These are phyloP conservation scores for Colletotrichum gigasporum DNA, from an alignment of 2,329 filamentous ascomycete genomes.

Conservation along the genomic window DNA sequence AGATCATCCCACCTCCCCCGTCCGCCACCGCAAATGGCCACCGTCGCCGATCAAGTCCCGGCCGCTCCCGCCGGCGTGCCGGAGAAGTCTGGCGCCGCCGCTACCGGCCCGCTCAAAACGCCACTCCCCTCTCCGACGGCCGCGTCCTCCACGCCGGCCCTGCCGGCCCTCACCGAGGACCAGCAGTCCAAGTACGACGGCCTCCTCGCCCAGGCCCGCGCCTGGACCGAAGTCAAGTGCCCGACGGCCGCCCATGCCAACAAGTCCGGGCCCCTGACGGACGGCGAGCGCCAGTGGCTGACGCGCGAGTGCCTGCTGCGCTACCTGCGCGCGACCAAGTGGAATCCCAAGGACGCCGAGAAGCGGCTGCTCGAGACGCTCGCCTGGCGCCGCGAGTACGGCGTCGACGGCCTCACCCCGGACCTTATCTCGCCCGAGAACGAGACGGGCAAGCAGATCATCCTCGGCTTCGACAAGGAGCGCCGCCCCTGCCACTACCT, in stretches of 20 bases:
- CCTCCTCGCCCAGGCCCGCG: conserved; percentile 75
- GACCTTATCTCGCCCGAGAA: conserved; percentile 95
- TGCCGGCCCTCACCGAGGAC: conserved; percentile 73
- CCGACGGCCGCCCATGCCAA: conserved; percentile 62
- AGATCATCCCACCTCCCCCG: not conserved
- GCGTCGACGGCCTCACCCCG: conserved; percentile 78
- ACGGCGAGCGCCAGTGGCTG: conserved; percentile 87
- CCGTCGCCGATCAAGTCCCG: conserved; percentile 25
- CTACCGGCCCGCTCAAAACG: conserved; percentile 49
- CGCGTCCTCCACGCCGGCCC: conserved; percentile 64
- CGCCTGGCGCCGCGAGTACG: conserved; percentile 91
- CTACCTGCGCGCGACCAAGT: conserved; percentile 94
- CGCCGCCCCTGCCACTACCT: conserved; percentile 92
- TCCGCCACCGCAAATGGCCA: conserved; percentile 12
- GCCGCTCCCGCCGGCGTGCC: conserved; percentile 4
- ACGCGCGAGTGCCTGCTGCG: conserved; percentile 91
- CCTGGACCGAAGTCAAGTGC: conserved; percentile 74
- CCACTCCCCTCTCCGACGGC: conserved; percentile 69
- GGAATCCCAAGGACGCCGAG: conserved; percentile 78
- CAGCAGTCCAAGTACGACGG: conserved; percentile 84
- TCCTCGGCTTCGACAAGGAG: conserved; percentile 87
- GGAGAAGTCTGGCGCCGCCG: conserved; percentile 8
- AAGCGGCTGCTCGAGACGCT: conserved; percentile 85
- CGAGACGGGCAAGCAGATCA: conserved; percentile 94
- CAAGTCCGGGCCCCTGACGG: conserved; percentile 73